Conservation (phyloP, 352 stramenopile species). For the Pythium myriotylum region DNA sequence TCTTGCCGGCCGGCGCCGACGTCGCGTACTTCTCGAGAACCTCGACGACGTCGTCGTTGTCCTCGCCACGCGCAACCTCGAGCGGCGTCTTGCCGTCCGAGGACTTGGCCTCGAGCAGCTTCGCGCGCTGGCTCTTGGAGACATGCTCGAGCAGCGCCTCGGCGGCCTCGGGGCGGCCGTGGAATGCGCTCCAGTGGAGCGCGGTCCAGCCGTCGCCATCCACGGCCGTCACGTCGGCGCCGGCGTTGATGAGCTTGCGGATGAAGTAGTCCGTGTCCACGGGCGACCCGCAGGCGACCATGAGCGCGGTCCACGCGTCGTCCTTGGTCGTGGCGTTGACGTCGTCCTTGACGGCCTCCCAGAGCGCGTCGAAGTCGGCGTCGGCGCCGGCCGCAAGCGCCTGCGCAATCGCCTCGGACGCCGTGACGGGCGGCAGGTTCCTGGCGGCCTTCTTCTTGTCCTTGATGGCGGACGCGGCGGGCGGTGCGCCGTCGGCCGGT, state of each 20-base stretch:
- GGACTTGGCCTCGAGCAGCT: slow-evolving; percentile 57
- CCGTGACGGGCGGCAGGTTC: slow-evolving; percentile 32
- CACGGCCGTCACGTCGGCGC: slow-evolving; percentile 58
- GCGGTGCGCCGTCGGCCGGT: slow-evolving; percentile 27
- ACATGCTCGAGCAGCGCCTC: slow-evolving; percentile 55
- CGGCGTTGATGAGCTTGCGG: slow-evolving; percentile 54
- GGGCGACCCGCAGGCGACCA: slow-evolving; percentile 80
- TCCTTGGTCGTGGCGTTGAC: slow-evolving; percentile 74
- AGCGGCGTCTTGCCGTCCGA: slow-evolving; percentile 62
- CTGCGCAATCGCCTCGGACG: slow-evolving; percentile 62
- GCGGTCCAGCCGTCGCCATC: slow-evolving; percentile 83
- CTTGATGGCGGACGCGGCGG: slow-evolving; percentile 11
- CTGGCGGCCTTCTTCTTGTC: slow-evolving; percentile 25
- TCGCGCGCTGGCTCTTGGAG: slow-evolving; percentile 36
- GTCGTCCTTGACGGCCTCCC: slow-evolving; percentile 54
- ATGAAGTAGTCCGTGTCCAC: slow-evolving; percentile 86
- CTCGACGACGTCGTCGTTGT: slow-evolving; percentile 70
- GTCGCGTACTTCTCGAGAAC: slow-evolving; percentile 45
- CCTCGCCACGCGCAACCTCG: slow-evolving; percentile 70
- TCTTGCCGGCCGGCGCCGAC: slow-evolving; percentile 12
- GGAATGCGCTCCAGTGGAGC: slow-evolving; percentile 85
- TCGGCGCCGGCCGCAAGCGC: slow-evolving; percentile 61
- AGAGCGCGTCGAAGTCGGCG: slow-evolving; percentile 75
- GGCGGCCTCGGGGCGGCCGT: slow-evolving; percentile 71
- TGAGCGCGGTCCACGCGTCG: slow-evolving; percentile 80